These are phyloP conservation scores for Scenedesmus sp. DNA, from an alignment of 163 green algal species.

Conservation along the genomic window DNA sequence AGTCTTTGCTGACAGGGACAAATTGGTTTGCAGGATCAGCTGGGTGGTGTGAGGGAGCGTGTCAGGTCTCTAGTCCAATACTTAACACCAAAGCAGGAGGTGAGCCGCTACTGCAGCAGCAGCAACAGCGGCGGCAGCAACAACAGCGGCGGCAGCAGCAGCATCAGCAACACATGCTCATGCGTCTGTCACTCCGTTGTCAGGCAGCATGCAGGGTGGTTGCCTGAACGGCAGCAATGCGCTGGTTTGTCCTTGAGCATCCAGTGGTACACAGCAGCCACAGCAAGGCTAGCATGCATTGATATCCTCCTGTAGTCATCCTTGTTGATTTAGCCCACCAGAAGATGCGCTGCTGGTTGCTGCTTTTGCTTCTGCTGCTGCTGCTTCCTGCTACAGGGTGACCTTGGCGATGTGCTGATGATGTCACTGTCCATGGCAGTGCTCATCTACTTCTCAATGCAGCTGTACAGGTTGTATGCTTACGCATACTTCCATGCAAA, in stretches of 20 bases:
- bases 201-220: neutral
- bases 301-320: too few species aligned
- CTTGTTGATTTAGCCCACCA: too few species aligned
- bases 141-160: neutral
- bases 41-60: neutral
- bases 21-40: neutral
- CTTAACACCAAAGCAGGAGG: constrained; percentile 48
- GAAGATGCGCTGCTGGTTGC: neutral
- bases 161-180: neutral
- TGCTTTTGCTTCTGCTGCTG: neutral
- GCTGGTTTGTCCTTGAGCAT: too few species aligned
- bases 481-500: constrained; percentile 21
- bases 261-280: too few species aligned
- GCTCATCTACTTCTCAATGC: constrained; percentile 51
- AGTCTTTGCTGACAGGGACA: neutral
- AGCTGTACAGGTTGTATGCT: constrained; percentile 51
- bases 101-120: neutral
- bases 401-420: constrained; percentile 49
- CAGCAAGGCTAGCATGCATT: too few species aligned
- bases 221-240: neutral
- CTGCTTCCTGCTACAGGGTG: constrained; percentile 35
- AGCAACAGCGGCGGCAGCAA: neutral
- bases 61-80: neutral
- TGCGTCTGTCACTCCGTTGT: neutral
- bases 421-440: constrained; percentile 41